Base-by-base conservation (phyloP, 805 yeast genomes). In the Metschnikowia lochheadii region DNA sequence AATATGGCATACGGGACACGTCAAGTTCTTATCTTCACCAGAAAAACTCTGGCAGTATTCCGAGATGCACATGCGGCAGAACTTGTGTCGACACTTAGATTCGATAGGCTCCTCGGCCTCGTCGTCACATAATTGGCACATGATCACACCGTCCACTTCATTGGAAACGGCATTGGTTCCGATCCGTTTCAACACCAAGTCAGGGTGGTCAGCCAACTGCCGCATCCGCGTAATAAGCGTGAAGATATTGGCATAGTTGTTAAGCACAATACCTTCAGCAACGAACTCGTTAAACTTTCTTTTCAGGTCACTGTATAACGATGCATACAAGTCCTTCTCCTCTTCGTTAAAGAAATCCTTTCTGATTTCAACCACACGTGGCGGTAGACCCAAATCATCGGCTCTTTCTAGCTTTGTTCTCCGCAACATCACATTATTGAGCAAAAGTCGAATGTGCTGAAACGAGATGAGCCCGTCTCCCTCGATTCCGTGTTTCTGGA, bases 181-280 rank as follows among this genome's bases (percentile, higher is more conserved):
- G 31, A 84, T 77, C 47, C 91, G 76, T 57, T 90, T 83, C 63
- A 94, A 73, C 0, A 94, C 97, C 55, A 94, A 73, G 69, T 94
- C 99, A 0, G 99, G 99, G 67, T 94, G 99, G 66, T 94, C 99
- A 0, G 99, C 98, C 59, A 94, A 75, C 68, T 94, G 99, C 61
- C 99, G 81, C 99, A 94, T 95, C 60, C 99, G 76, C 0, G 99
- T 94, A 61, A 94, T 91, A 50, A 94, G 77, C 0, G 98, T 91
- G 71, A 94, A 94, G 62, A 94, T 94, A 62, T 94, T 94, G 42
- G 99, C 99, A 70, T 94, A 94, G 66, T 94, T 94, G 69, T 94
- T 94, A 51, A 94, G 74, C 21, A 94, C 97, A 38, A 94, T 97
- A 68, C 99, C 99, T 63, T 89, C 92, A 20, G 95, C 94, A 37